phyloP scores from a whole-genome alignment of 331 rosid species.

The Rosa hybrid region DNA sequence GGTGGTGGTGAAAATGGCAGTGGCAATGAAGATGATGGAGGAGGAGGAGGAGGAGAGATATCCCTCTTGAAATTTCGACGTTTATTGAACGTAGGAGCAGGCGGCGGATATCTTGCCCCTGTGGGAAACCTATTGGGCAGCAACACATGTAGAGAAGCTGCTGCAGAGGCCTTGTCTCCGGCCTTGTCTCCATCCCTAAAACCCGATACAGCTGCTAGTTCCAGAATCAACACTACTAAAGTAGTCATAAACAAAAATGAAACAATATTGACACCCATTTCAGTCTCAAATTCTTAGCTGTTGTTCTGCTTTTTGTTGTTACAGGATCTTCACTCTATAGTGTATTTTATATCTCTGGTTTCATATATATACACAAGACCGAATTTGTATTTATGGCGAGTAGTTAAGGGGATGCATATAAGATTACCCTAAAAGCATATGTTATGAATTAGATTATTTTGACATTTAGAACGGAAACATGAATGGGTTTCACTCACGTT shows the following conservation, averaged over 20 bases:
- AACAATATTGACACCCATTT: neutral
- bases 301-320: too few relatives aligned
- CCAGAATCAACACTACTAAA: neutral
- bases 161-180: neutral
- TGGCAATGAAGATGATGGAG: neutral
- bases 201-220: neutral
- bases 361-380: too few relatives aligned
- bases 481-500: too few relatives aligned
- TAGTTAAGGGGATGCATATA: too few relatives aligned
- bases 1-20: neutral
- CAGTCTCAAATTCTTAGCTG: neutral
- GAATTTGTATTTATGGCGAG: too few relatives aligned
- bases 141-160: neutral
- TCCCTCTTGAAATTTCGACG: neutral
- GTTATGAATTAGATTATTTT: too few relatives aligned
- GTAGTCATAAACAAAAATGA: neutral
- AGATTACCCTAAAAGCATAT: too few relatives aligned
- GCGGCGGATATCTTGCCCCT: conserved; percentile 2
- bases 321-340: too few relatives aligned
- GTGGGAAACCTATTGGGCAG: neutral
- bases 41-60: neutral
- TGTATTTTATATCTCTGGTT: too few relatives aligned
- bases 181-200: neutral
- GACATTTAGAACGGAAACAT: too few relatives aligned
- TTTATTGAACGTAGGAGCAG: neutral